Base-by-base conservation (phyloP, 106 monocot species). In the Allium fistulosum region DNA sequence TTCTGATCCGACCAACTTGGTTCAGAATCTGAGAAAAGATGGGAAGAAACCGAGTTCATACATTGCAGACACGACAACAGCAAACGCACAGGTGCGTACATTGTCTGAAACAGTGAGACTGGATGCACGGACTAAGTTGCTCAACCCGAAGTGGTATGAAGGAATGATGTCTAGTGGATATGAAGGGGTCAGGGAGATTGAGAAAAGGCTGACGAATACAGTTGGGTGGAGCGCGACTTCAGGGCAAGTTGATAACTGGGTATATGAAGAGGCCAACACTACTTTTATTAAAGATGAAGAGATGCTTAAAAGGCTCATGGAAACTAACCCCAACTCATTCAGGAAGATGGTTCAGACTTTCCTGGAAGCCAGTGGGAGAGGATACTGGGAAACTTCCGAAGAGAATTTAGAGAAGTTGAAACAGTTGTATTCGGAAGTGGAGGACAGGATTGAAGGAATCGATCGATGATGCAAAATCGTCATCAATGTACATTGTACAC, bases 61-160 rank as follows among this genome's bases (percentile, higher is more conserved):
- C 71, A 66, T 88, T 48, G 88, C 88, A 3, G 88, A 88, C 72
- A 84, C 84, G 17, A 88, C 88, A 49, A 88, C 88, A 15, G 88
- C 88, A 26, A 88, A 88, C 58, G 88, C 84, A 26, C 83, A 84
- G 69, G 88, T 88, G 68, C 52, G 84, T 12, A 84, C 88, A 37
- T 67, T 88, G 68, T 66, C 81, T 58, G 88, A 88, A 81, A 84
- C 88, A 11, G 88, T 88, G 68, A 16, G 88, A 56, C 77, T 88
- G 18, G 88, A 88, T 61, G 88, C 81, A 13, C 17, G 88, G 65
- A 88, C 88, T 10, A 88, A 88, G 79, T 79, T 88, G 52, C 72
- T 88, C 26, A 88, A 84, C 66, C 88, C 88, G 1, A 88, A 84
- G 68, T 88, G 88, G 88, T 84, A 88, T 73, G 88, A 88, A 74